Base-by-base conservation (phyloP, 1,139 yeast genomes). In the Magnusiomyces ingens region DNA sequence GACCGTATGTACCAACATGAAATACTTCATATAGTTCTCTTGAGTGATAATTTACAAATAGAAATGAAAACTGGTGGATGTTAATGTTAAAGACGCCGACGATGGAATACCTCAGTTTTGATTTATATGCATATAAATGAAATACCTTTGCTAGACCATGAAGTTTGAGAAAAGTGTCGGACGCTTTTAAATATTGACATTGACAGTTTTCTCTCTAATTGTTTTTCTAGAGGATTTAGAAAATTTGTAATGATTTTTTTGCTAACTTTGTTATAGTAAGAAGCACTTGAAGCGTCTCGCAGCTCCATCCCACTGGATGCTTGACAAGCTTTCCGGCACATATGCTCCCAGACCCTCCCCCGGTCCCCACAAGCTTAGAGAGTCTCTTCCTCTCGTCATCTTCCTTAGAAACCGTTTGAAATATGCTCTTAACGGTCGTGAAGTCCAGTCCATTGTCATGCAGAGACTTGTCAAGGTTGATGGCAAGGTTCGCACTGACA, bases 301-400 rank as follows among this genome's bases (percentile, higher is more conserved):
- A 75, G 97, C 97, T 75, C 99, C 99, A 82, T 86, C 91, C 82
- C 99, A 94, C 86, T 94, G 99, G 99, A 88, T 94, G 95, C 87
- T 94, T 84, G 99, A 93, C 95, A 94, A 94, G 82, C 83, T 94
- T 81, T 87, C 97, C 76, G 99, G 99, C 75, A 82, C 90, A 74
- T 93, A 93, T 77, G 99, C 99, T 67, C 99, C 99, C 81, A 91
- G 98, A 84, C 96, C 98, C 74, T 89, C 97, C 63, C 85, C 96
- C 68, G 99, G 99, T 82, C 99, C 99, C 75, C 99, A 93, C 85
- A 93, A 93, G 81, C 85, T 91, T 78, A 86, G 99, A 80, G 99
- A 93, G 81, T 93, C 97, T 60, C 86, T 93, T 74, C 99, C 99
- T 75, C 85, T 93, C 79, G 83, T 93, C 73, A 93, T 93, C 68